Evolutionary conservation across 176 grass and related monocot species (phyloP), one percentile per base, ranked within the genome.

Genomic region (Hsuehochloa calcarea): DNA sequence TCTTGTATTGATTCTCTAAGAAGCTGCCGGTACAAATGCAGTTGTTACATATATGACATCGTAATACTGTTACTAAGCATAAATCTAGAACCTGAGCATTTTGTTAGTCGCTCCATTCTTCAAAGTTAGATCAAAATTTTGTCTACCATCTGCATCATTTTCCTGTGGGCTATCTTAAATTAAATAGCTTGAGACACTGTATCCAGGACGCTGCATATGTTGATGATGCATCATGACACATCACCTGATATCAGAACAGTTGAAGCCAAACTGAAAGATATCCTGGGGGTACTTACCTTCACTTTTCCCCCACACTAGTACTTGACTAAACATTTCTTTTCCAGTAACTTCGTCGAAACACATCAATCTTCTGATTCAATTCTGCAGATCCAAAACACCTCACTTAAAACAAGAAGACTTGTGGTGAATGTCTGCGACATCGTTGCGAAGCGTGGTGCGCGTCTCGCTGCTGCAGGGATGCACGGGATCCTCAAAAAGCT

Each of bases 401-500:
- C 88, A 31, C 85, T 90, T 63, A 90, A 90, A 79, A 82, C 88
- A 60, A 90, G 85, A 79, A 87, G 66, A 26, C 54, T 93, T 44
- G 65, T 93, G 1, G 65, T 93, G 37, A 45, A 74, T 0, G 31
- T 88, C 10, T 87, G 87, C 0, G 81, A 90, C 64, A 54, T 93
- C 35, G 77, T 93, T 69, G 88, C 91, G 27, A 90, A 88, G 81
- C 91, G 91, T 44, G 91, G 75, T 3, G 91, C 91, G 9, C 35
- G 49, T 12, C 74, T 93, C 6, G 88, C 85, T 55, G 88, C 88
- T 69, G 91, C 91, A 43, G 88, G 91, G 29, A 90, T 93, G 68
- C 68, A 78, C 8, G 91, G 88, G 29, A 90, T 93, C 62, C 80
- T 93, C 26, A 93, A 93, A 78, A 93, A 90, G 52, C 88, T 93